A percentile compares a stretch with the other conserved stretches of the same genome.
Conservation (phyloP, 2,329 filamentous ascomycete species). For the Neoarthrinium moseri region DNA sequence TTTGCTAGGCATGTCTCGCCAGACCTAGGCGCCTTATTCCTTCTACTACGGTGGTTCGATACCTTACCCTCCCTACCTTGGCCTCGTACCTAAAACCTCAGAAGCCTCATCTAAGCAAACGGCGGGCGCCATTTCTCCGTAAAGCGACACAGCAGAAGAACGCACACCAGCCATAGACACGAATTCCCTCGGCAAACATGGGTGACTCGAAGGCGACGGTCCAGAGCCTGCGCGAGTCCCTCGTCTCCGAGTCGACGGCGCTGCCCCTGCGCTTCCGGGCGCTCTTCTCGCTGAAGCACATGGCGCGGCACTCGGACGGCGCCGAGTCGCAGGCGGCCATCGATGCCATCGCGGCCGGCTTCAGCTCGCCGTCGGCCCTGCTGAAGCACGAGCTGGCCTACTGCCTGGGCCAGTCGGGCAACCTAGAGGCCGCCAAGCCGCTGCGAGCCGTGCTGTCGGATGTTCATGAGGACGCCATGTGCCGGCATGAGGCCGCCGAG, state of each 20-base stretch:
- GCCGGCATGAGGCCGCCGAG: conserved; percentile 93
- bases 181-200: too few relatives aligned
- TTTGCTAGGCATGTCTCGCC: too few relatives aligned
- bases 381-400: conserved; percentile 97
- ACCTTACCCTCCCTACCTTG: too few relatives aligned
- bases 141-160: too few relatives aligned
- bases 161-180: too few relatives aligned
- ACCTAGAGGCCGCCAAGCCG: conserved; percentile 70
- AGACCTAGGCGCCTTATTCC: too few relatives aligned
- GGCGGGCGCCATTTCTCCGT: too few relatives aligned
- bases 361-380: conserved; percentile 80
- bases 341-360: conserved; percentile 83
- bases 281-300: conserved; percentile 94
- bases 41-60: too few relatives aligned
- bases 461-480: conserved; percentile 86
- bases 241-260: conserved; percentile 77
- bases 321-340: conserved; percentile 60
- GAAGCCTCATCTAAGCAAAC: too few relatives aligned
- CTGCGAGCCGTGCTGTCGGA: conserved; percentile 75
- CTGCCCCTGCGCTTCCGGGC: conserved; percentile 91
- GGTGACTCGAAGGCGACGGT: too few relatives aligned
- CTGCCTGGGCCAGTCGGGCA: conserved; percentile 88
- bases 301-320: conserved; percentile 68
- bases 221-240: conserved; percentile 68
- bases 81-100: too few relatives aligned